phyloP scores from a whole-genome alignment of 2,329 filamentous ascomycete genomes.

The Colletotrichum sp. region DNA sequence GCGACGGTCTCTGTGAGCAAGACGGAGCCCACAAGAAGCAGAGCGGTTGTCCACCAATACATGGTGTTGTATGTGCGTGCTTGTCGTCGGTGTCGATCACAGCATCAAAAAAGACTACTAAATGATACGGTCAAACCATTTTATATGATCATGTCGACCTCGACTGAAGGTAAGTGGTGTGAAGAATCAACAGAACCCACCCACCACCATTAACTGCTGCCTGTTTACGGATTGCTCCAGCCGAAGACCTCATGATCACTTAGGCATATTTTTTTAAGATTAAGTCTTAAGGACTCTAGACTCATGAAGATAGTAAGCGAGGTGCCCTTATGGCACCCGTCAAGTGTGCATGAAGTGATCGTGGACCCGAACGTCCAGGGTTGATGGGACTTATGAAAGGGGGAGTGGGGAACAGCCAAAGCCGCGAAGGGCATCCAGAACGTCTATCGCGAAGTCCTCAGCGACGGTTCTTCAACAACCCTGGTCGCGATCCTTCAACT shows the following conservation, averaged over 20 bases:
- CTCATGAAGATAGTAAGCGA: neutral
- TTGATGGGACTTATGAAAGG: neutral
- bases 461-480: neutral
- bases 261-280: neutral
- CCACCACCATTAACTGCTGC: neutral
- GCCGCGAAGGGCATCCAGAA: neutral
- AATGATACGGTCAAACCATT: rapidly evolving
- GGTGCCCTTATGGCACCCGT: neutral
- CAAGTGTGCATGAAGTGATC: neutral
- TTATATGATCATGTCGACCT: neutral
- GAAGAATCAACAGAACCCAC: neutral
- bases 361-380: neutral
- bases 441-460: neutral
- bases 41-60: neutral
- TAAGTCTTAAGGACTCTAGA: neutral
- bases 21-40: neutral
- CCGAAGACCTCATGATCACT: neutral
- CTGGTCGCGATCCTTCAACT: neutral
- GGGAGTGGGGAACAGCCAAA: neutral
- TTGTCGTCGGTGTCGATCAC: neutral
- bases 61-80: neutral
- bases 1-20: neutral
- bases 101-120: neutral
- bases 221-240: no score
- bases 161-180: neutral